Evolutionary conservation across 306 rosid genomes (phyloP), one percentile per base, ranked within the genome.

Genomic region (Betula pendula): DNA sequence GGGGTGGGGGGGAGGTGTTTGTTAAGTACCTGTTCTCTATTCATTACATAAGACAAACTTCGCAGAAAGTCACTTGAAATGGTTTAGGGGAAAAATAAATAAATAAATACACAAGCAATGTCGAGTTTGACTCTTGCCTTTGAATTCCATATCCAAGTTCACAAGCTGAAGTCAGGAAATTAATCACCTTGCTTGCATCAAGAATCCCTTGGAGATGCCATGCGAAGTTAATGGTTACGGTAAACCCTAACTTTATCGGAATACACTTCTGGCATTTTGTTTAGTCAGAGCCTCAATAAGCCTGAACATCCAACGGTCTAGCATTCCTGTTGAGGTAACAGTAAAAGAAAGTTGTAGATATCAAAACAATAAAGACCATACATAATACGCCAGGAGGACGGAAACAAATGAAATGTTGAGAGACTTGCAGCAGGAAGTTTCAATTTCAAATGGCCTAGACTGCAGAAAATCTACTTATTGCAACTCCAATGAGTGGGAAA

Each of bases 291-390:
- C 89, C 84, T 94, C 97, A 44, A 94, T 12, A 79, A 94, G 84
- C 85, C 96, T 81, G 86, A 45, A 91, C 97, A 91, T 94, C 98
- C 98, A 94, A 22, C 97, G 94, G 71, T 94, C 98, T 70, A 94
- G 88, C 98, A 94, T 80, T 79, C 98, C 98, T 94, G 89, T 80
- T 7, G 56, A 79, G 44, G 45, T 66, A 74, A 67, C 20, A 42
- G 52, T 11, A 24, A 35, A 9, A 38, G 42, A 70, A 43, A 38
- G 42, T 76, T 65, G 35, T 48, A 73, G 3, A 51, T 42, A 58
- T 19, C 12, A 43, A 59, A 80, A 69, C 22, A 17, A 55, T 68
- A 80, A 17, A 56, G n/a, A 1, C 0, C 27, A 38, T 12, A 65
- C 17, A n/a, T 62, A 35, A n/a, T 48, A 62, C 1, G 10, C 13